Evolutionary conservation across 108 stramenopile genomes (phyloP).

Genomic region (Fistulifera pelliculosa): DNA sequence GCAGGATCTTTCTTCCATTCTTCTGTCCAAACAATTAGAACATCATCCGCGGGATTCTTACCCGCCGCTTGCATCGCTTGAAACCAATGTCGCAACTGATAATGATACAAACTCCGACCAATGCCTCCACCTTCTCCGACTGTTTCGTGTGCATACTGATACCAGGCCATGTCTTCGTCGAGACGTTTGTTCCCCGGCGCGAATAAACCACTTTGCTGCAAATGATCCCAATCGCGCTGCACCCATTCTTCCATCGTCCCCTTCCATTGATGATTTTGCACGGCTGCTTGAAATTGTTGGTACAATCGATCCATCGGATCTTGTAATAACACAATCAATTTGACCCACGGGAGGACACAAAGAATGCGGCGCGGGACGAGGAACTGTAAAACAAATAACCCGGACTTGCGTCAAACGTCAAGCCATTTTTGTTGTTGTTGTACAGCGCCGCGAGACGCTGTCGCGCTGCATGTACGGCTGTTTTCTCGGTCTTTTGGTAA

Average conservation of each 20-base stretch:
- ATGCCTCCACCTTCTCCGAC: conserved; percentile 11
- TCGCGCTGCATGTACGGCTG: conserved; percentile 7
- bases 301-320: conserved; percentile 19
- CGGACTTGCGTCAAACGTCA: conserved; percentile 17
- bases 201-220: conserved; percentile 8
- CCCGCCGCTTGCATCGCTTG: conserved; percentile 13
- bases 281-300: conserved; percentile 12
- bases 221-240: conserved; percentile 6
- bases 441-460: background rate
- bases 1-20: conserved; percentile 9
- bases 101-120: conserved; percentile 16
- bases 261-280: background rate
- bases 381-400: conserved; percentile 15
- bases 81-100: conserved; percentile 25
- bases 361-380: conserved; percentile 10
- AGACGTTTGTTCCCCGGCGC: background rate
- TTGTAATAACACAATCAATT: conserved; percentile 13
- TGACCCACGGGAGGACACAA: conserved; percentile 22
- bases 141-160: conserved; percentile 1
- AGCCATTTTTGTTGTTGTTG: conserved; percentile 7
- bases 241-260: conserved; percentile 19
- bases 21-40: conserved; percentile 11
- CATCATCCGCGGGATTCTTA: conserved; percentile 4
- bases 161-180: conserved; percentile 19
- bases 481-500: background rate